These are phyloP conservation scores for Tylopilus rubrobrunneus DNA, from an alignment of 768 basidiomycete genomes.

Conservation along the genomic window DNA sequence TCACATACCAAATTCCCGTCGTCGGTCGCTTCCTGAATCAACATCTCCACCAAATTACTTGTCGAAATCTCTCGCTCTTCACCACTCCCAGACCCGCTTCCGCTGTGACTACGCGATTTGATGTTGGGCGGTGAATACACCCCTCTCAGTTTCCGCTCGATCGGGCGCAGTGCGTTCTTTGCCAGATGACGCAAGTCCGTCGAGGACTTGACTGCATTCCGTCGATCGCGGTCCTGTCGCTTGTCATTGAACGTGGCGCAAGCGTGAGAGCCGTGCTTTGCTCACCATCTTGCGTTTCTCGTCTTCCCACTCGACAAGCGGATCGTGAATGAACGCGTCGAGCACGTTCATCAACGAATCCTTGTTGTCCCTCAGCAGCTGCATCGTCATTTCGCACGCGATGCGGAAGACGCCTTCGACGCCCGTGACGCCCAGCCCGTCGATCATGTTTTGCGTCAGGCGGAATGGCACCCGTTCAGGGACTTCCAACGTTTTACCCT, in stretches of 20 bases:
- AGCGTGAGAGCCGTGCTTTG: background rate
- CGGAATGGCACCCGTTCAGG: conserved; percentile 94
- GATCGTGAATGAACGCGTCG: conserved; percentile 96
- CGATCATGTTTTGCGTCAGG: conserved; percentile 86
- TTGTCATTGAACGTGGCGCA: background rate
- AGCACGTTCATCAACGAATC: conserved; percentile 91
- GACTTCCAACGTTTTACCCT: conserved; percentile 81
- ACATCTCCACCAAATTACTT: conserved; percentile 83
- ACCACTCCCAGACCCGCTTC: conserved; percentile 18
- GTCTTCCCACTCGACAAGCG: conserved; percentile 91
- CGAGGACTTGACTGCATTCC: conserved; percentile 42
- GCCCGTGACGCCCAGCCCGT: conserved; percentile 89
- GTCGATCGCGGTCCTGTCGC: conserved; percentile 42
- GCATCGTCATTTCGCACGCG: conserved; percentile 87
- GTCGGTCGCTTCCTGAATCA: conserved; percentile 88
- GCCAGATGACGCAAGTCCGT: conserved; percentile 65
- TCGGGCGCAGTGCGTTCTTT: conserved; percentile 71
- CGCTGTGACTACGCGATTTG: conserved; percentile 36
- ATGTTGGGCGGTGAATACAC: conserved; percentile 46
- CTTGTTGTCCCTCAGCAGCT: conserved; percentile 82
- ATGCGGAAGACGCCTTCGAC: conserved; percentile 93
- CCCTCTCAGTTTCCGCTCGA: conserved; percentile 80
- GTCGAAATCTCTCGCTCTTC: conserved; percentile 63
- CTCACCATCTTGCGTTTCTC: conserved; percentile 64
- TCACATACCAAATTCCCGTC: conserved; percentile 58